Base-by-base conservation (phyloP, 345 rosid genomes). In the Arabis hirsuta region DNA sequence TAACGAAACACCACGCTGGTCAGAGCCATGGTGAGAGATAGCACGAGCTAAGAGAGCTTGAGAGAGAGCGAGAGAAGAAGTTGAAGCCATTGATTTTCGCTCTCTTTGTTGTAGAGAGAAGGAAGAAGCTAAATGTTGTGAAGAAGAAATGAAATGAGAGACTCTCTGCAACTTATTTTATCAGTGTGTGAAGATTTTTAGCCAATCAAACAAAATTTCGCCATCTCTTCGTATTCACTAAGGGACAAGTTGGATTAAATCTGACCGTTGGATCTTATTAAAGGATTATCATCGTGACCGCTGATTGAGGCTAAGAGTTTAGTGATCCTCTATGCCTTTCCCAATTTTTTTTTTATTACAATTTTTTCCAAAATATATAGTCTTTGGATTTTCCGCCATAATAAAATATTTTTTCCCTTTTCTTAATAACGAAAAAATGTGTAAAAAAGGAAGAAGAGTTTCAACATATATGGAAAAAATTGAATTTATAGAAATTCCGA, bases 41-140 rank as follows among this genome's bases (percentile, higher is more conserved):
- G 88, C 81, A 26, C 86, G 82, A 22, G 84, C 81, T 20, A 87
- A 72, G 55, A 89, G 87, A 65, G 85, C 86, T 60, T 84, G 96
- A 5, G 92, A 85, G 50, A 87, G 88, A 41, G 85, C 76, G 16
- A 81, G 76, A 38, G 96, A 84, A 6, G 88, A 84, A 72, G 90
- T 75, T 5, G 94, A 82, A 71, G 92, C 89, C 90, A 82, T 71
- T 26, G 62, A 44, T 12, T 13, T 39, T 50, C 3, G 51, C 67
- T 71, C 67, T 60, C 74, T 50, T 42, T 22, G 48, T 8, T 62
- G 32, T n/a, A 36, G 65, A 60, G 77, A 56, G 65, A 48, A 63
- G 7, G 8, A 12, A 6, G 45, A 11, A 45, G 54, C 13, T 22
- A 38, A 61, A n/a, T 24, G 62, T n/a, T n/a, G 64, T 68, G 78